phyloP scores from a whole-genome alignment of 345 rosid species.

The Pugionium dolabratum region DNA sequence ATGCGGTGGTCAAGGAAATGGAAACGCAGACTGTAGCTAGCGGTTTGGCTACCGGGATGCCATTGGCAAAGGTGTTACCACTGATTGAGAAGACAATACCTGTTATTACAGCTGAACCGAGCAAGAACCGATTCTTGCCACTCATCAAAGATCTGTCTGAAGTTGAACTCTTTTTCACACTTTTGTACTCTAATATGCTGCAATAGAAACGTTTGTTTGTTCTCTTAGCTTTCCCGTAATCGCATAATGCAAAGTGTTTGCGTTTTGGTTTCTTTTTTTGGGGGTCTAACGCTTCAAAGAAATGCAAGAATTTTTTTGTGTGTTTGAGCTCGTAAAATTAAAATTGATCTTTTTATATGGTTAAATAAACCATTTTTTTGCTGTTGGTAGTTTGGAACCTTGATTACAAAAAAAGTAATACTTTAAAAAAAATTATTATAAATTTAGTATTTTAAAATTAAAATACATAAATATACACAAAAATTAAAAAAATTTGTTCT shows the following conservation, averaged over 20 bases:
- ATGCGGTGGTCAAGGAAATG: constrained; percentile 58
- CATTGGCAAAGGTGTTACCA: constrained; percentile 76
- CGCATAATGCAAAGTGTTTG: constrained; percentile 13
- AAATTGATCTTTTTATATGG: background rate
- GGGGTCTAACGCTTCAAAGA: constrained; percentile 6
- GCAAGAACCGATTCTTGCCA: constrained; percentile 62
- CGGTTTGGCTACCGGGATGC: constrained; percentile 53
- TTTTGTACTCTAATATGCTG: constrained; percentile 65
- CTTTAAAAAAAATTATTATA: too few relatives aligned
- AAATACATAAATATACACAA: too few relatives aligned
- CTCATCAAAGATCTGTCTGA: constrained; percentile 54
- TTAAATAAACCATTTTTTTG: too few relatives aligned
- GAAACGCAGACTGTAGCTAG: constrained; percentile 38
- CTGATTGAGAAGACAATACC: constrained; percentile 59
- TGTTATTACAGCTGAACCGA: constrained; percentile 55
- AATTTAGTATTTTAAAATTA: too few relatives aligned
- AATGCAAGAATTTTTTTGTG: constrained; percentile 7
- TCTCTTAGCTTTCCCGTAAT: background rate
- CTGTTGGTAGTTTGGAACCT: too few relatives aligned
- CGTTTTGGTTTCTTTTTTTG: background rate
- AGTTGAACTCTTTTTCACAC: constrained; percentile 81
- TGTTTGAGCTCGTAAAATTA: constrained; percentile 20
- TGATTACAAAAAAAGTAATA: too few relatives aligned
- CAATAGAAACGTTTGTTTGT: constrained; percentile 29
- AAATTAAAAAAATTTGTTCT: too few relatives aligned